Base-by-base conservation (phyloP, 2,329 filamentous ascomycete species). In the Trichoderma pleuroti region DNA sequence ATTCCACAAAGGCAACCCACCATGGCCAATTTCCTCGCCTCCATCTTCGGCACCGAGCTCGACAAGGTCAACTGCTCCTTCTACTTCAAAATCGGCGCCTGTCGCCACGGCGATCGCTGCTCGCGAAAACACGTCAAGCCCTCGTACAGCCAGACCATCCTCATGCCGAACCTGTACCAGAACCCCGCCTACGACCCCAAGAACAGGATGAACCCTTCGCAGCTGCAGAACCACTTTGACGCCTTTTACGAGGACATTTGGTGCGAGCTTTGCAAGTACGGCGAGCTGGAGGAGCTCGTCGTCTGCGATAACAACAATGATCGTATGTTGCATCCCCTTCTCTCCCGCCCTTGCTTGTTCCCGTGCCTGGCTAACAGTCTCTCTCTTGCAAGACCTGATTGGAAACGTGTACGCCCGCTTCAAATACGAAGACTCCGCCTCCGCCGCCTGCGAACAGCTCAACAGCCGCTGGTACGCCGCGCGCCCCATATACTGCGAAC, bases 231-330 rank as follows among this genome's bases (percentile, higher is more conserved):
- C 85, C 96, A 99, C 88, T 99, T 99, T 81, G 96, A 99, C 83
- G 96, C 96, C 78, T 99, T 99, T 83, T 99, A 99, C 86, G 96
- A 99, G 85, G 96, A 99, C 81, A 94, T 99, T 75, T 99, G 96
- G 95, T 98, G 95, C 85, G 96, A 99, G 88, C 93, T 99, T 86
- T 98, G 96, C 91, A 94, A 97, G 84, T 99, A 97, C 81, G 96
- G 96, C 76, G 93, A 98, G 84, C 87, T 98, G 42, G 96, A 99
- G 84, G 96, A 99, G 84, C 89, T 99, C 14, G 96, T 99, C 14
- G 95, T 99, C 3, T 99, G 96, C 84, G 96, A 99, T 85, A 99
- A 99, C 83, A 98, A 98, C 84, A 99, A 99, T 84, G 96, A 99
- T 80, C 95, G 91, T 93, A 81, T 76, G 90, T 88, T 10, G 71